A percentile compares a stretch with the other conserved stretches of the same genome.
Evolutionary conservation across 257 asterid species (phyloP).

Genomic region (Capsicum pubescens): DNA sequence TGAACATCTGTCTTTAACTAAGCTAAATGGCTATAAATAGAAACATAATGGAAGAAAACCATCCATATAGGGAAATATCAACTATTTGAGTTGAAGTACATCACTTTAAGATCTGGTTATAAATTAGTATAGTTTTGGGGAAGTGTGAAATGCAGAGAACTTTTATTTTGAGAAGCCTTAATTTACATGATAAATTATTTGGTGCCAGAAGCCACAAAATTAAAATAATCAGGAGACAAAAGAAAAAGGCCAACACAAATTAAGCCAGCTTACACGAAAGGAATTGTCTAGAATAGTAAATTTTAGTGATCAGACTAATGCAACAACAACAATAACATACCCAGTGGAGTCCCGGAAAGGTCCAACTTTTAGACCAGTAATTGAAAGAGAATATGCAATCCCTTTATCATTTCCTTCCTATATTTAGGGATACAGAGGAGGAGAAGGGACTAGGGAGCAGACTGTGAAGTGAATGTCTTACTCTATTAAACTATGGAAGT

Average conservation of each 20-base stretch:
- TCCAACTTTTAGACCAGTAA: too few species aligned
- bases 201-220: neutral
- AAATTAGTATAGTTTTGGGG: neutral
- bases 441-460: too few species aligned
- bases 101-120: too few species aligned
- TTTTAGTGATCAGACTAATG: neutral
- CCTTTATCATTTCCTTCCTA: too few species aligned
- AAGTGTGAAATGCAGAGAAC: neutral
- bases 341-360: too few species aligned
- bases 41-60: neutral
- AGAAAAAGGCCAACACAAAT: neutral
- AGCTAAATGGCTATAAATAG: neutral
- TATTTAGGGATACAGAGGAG: too few species aligned
- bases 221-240: neutral
- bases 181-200: neutral
- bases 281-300: neutral
- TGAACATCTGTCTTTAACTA: neutral
- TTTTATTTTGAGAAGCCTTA: neutral
- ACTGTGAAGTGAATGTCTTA: too few species aligned
- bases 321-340: neutral
- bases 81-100: neutral
- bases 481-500: slow-evolving; percentile 78
- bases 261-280: neutral
- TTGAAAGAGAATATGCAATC: too few species aligned
- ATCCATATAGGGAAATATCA: neutral